Conservation (phyloP, 2,329 filamentous ascomycete genomes). For the Neofusicoccum umdonicola region DNA sequence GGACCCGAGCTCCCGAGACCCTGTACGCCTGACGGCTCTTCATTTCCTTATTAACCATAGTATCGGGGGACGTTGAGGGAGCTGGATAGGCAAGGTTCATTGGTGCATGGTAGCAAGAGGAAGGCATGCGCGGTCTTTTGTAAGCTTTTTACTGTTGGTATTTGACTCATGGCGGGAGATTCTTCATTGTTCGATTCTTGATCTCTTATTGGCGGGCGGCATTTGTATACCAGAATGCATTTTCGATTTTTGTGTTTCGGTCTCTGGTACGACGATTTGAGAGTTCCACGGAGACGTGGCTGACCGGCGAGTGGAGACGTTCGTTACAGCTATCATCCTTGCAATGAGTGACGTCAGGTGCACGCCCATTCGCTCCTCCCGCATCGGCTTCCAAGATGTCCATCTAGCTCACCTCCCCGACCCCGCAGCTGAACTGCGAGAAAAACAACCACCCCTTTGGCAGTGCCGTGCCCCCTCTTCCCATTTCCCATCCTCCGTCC, state of each 20-base stretch:
- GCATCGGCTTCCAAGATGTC: not conserved
- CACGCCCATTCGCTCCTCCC: not conserved
- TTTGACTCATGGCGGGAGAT: not conserved
- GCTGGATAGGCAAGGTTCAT: not conserved
- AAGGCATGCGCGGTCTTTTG: not conserved
- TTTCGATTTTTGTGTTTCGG: not conserved
- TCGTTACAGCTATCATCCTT: not conserved
- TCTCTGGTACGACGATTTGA: too few relatives aligned
- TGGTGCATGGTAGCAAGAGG: not conserved
- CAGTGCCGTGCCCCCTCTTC: not conserved
- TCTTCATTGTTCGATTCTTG: not conserved
- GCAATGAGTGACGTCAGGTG: not conserved
- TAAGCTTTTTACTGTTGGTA: not conserved
- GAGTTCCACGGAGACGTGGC: too few relatives aligned
- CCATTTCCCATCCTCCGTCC: not conserved
- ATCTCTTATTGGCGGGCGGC: not conserved
- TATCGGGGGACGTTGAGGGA: not conserved
- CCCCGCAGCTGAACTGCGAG: not conserved
- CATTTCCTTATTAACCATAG: not conserved
- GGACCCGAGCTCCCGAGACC: not conserved
- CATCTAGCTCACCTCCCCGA: not conserved
- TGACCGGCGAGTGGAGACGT: too few relatives aligned
- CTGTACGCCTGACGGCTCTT: not conserved
- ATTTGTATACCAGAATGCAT: slow-evolving; percentile 16
- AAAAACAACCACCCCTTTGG: too few relatives aligned